Conservation (phyloP, 2,329 filamentous ascomycete genomes). For the Ophiocordyceps camponoti-floridani region DNA sequence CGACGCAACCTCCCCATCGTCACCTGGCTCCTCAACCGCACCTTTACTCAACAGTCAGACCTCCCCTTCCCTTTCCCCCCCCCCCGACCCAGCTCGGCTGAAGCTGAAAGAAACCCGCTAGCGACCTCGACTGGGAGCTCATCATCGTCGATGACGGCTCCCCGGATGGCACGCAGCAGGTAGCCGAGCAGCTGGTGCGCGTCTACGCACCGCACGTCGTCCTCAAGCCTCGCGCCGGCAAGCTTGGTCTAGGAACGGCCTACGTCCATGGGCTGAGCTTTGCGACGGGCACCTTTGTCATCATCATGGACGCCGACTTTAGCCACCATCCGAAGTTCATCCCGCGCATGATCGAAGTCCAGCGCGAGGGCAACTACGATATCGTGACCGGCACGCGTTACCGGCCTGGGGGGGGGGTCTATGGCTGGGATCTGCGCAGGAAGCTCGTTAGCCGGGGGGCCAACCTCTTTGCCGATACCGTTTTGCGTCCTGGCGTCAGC, state of each 20-base stretch:
- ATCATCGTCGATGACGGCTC: constrained; percentile 97
- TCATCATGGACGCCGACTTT: constrained; percentile 99
- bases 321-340: constrained; percentile 99
- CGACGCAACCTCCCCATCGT: constrained; percentile 93
- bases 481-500: constrained; percentile 82
- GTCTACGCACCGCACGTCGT: constrained; percentile 66
- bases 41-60: constrained; percentile 66
- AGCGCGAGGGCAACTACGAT: constrained; percentile 65
- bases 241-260: constrained; percentile 90
- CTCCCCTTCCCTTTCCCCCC: neutral
- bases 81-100: neutral
- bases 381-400: constrained; percentile 96
- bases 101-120: constrained; percentile 15
- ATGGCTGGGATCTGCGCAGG: constrained; percentile 88
- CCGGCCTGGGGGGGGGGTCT: constrained; percentile 75
- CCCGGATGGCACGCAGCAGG: constrained; percentile 81
- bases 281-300: constrained; percentile 80
- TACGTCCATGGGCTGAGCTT: constrained; percentile 92
- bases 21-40: constrained; percentile 81
- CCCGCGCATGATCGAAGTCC: constrained; percentile 73
- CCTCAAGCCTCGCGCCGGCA: constrained; percentile 78
- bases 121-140: constrained; percentile 90
- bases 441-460: constrained; percentile 73
- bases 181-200: constrained; percentile 79
- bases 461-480: constrained; percentile 89